Conservation (phyloP, 306 rosid genomes). For the Trichosanthes cucumerina region DNA sequence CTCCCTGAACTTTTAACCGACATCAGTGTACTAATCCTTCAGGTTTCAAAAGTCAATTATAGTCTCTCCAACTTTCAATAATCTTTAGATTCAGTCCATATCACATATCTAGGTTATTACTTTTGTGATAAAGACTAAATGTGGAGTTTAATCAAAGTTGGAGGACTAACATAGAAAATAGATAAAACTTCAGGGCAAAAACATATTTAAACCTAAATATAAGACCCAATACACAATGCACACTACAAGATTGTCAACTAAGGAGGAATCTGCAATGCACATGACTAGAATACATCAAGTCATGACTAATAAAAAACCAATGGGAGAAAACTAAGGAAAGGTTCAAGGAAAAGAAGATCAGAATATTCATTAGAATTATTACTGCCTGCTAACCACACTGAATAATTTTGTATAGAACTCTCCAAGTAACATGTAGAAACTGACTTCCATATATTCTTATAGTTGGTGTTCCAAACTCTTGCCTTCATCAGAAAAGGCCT, state of each 20-base stretch:
- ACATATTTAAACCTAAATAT: not conserved
- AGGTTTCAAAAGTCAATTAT: not conserved
- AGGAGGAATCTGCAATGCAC: not conserved
- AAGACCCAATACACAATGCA: not conserved
- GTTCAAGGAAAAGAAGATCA: not conserved
- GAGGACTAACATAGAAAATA: not conserved
- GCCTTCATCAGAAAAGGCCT: not conserved
- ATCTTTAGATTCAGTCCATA: not conserved
- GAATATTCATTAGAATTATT: not conserved
- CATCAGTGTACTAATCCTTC: not conserved
- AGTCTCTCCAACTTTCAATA: not conserved
- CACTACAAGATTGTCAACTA: not conserved
- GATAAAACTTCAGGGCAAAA: not conserved
- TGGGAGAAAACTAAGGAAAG: not conserved
- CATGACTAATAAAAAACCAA: not conserved
- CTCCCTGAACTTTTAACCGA: not conserved
- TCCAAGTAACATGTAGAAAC: not conserved
- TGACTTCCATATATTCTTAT: not conserved
- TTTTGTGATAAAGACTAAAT: not conserved
- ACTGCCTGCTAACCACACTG: not conserved
- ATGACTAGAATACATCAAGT: not conserved
- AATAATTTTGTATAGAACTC: not conserved
- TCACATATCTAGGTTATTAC: not conserved
- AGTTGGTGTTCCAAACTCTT: not conserved
- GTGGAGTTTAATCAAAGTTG: not conserved